Conservation (phyloP, 129 eudicot genomes). For the Arctium minus region DNA sequence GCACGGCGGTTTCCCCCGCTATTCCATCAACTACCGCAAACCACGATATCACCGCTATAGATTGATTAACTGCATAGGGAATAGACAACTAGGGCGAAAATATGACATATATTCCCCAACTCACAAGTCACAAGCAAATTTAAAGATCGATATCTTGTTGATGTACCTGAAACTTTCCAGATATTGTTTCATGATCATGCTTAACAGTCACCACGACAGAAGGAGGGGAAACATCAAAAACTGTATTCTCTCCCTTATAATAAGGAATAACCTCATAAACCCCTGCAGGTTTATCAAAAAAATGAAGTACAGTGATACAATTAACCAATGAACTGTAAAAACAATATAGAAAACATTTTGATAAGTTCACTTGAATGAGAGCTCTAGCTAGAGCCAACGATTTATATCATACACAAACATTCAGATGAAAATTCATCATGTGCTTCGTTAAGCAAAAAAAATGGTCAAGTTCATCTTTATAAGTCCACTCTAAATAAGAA, state of each 20-base stretch:
- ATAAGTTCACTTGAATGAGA: not conserved
- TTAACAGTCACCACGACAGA: slow-evolving; percentile 59
- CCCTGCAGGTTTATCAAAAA: slow-evolving; percentile 52
- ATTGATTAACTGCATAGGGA: not conserved
- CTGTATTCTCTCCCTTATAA: slow-evolving; percentile 97
- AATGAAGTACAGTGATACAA: slow-evolving; percentile 14
- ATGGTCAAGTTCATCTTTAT: not conserved
- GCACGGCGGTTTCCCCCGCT: not conserved
- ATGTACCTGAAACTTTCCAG: slow-evolving; percentile 85
- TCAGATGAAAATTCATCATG: slow-evolving; percentile 10
- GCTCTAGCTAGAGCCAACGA: slow-evolving; percentile 1
- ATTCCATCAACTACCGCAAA: not conserved
- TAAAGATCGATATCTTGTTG: slow-evolving; percentile 12
- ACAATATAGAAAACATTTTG: not conserved
- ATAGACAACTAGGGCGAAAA: not conserved
- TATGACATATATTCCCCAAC: not conserved
- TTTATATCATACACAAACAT: not conserved
- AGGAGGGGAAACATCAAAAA: slow-evolving; percentile 97
- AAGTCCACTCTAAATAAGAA: not conserved
- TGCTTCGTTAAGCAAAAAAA: not conserved
- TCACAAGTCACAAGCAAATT: slow-evolving; percentile 1
- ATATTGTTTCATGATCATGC: slow-evolving; percentile 69
- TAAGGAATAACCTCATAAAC: slow-evolving; percentile 81
- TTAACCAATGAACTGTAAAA: not conserved
- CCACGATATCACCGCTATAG: not conserved